These are phyloP conservation scores for Thielaviopsis ethacetica DNA, from an alignment of 2,329 filamentous ascomycete genomes.

Conservation along the genomic window DNA sequence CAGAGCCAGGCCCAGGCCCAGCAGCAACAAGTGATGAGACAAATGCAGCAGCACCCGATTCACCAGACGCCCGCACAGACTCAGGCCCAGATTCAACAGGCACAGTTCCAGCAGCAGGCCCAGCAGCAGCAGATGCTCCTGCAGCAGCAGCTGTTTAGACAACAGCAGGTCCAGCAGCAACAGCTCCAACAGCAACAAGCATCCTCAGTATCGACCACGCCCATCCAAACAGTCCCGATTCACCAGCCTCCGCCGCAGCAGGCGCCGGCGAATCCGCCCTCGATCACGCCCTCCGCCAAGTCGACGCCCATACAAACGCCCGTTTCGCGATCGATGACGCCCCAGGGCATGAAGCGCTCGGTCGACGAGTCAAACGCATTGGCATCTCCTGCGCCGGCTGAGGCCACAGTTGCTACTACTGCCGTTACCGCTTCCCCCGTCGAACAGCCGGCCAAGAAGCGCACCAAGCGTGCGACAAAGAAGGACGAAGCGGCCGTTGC, in stretches of 20 bases:
- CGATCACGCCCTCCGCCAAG: not conserved
- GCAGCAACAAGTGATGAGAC: slow-evolving; percentile 13
- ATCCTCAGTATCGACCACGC: not conserved
- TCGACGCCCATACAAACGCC: not conserved
- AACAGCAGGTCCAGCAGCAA: slow-evolving; percentile 13
- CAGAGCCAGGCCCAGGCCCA: slow-evolving; percentile 1
- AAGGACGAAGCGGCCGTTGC: slow-evolving; percentile 22
- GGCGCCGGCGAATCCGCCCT: not conserved
- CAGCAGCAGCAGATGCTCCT: slow-evolving; percentile 9
- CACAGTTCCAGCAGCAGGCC: slow-evolving; percentile 17
- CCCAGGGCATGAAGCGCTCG: slow-evolving; percentile 14
- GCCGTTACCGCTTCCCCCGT: no score
- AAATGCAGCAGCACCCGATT: slow-evolving; percentile 12
- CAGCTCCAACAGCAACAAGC: slow-evolving; percentile 7
- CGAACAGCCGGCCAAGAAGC: slow-evolving; percentile 20
- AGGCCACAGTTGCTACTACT: slow-evolving; percentile 12
- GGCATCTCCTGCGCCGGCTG: slow-evolving; percentile 11
- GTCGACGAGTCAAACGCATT: slow-evolving; percentile 13
- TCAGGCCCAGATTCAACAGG: slow-evolving; percentile 14
- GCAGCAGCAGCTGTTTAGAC: slow-evolving; percentile 13
- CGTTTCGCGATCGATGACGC: slow-evolving; percentile 14
- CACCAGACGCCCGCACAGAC: slow-evolving; percentile 4
- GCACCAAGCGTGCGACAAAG: slow-evolving; percentile 22
- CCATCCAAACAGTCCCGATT: slow-evolving; percentile 9
- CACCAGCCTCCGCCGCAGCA: not conserved